Evolutionary conservation across 2,329 filamentous ascomycete genomes (phyloP).

Genomic region (Aureobasidium sp.): DNA sequence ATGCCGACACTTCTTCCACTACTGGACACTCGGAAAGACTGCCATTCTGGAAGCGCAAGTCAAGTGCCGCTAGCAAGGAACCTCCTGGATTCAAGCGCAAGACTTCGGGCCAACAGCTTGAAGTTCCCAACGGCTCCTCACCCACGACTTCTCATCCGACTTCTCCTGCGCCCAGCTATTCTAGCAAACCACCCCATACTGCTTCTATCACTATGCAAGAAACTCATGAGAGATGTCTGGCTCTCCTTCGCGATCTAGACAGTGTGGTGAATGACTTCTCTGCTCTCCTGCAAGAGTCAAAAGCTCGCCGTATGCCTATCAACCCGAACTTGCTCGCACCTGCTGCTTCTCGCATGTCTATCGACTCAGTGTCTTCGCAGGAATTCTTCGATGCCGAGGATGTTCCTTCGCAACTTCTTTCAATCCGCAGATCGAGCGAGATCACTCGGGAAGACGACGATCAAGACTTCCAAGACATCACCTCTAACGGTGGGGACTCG

Average conservation of each 20-base stretch:
- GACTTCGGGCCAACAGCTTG: slow-evolving; percentile 57
- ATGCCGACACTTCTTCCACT: slow-evolving; percentile 30
- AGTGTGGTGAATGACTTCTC: slow-evolving; percentile 86
- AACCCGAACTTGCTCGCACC: slow-evolving; percentile 6
- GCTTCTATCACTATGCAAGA: slow-evolving; percentile 48
- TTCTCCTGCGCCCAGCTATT: slow-evolving; percentile 36
- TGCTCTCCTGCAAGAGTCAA: slow-evolving; percentile 78
- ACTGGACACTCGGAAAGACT: slow-evolving; percentile 59
- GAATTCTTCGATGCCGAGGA: slow-evolving; percentile 97
- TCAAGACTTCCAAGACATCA: slow-evolving; percentile 43
- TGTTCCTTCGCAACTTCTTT: slow-evolving; percentile 73
- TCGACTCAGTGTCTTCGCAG: slow-evolving; percentile 84
- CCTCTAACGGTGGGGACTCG: slow-evolving; percentile 59
- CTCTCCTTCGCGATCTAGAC: slow-evolving; percentile 87
- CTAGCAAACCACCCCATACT: slow-evolving; percentile 34
- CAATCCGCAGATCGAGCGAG: slow-evolving; percentile 78
- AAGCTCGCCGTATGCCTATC: slow-evolving; percentile 70
- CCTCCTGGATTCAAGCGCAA: slow-evolving; percentile 53
- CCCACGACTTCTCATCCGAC: slow-evolving; percentile 32
- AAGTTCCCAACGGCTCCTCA: slow-evolving; percentile 48
- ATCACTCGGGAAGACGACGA: slow-evolving; percentile 63
- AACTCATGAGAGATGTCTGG: slow-evolving; percentile 84
- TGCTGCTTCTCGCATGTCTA: slow-evolving; percentile 67
- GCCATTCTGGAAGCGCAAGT: slow-evolving; percentile 94
- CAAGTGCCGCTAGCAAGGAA: slow-evolving; percentile 57